Evolutionary conservation across 179 eudicot genomes (phyloP).

Genomic region (Gypsophila paniculata): DNA sequence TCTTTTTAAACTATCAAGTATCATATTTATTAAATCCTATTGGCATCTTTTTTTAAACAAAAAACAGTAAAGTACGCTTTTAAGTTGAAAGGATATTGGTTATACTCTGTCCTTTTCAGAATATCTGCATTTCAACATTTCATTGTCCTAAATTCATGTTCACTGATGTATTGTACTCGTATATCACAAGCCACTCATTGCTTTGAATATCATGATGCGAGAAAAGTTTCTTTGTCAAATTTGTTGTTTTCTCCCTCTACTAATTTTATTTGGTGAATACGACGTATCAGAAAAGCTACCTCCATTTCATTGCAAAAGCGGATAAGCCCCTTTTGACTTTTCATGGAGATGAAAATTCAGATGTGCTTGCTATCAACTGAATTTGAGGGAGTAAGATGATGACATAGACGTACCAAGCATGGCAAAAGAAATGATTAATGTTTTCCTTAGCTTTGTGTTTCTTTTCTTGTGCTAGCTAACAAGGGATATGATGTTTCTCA

Average conservation of each 20-base stretch:
- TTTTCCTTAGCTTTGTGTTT: not conserved
- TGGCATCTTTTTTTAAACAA: not conserved
- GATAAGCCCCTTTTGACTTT: not conserved
- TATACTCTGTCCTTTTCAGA: not conserved
- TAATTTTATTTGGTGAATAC: not conserved
- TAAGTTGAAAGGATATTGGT: not conserved
- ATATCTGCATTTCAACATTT: not conserved
- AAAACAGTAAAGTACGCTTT: not conserved
- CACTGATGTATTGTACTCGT: not conserved
- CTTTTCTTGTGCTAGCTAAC: not conserved
- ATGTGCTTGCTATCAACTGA: not conserved
- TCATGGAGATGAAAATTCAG: not conserved
- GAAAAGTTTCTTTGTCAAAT: not conserved
- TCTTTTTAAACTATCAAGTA: conserved; percentile 3
- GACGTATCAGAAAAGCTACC: not conserved
- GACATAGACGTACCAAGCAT: not conserved
- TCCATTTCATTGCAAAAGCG: not conserved
- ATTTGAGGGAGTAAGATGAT: not conserved
- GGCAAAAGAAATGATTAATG: not conserved
- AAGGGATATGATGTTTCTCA: not conserved
- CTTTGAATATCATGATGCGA: not conserved
- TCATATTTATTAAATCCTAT: not conserved
- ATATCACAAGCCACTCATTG: not conserved
- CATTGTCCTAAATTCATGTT: not conserved
- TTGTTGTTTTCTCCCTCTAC: not conserved